phyloP scores from a whole-genome alignment of 108 stramenopile genomes.

The Bacterosira constricta region DNA sequence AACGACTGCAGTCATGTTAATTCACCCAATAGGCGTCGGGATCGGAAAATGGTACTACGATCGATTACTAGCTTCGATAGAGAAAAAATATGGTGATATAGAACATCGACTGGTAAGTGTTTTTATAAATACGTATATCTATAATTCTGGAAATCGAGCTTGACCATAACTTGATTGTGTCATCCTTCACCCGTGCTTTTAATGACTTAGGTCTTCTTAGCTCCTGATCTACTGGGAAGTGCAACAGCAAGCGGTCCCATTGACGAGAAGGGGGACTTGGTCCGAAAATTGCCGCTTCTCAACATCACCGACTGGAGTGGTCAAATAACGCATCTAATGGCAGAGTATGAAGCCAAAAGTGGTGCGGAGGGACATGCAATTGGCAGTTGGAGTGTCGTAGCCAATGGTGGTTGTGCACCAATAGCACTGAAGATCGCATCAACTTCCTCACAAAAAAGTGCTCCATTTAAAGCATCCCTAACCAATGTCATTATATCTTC shows the following conservation, averaged over 20 bases:
- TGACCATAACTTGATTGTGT: too few species aligned
- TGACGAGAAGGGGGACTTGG: neutral
- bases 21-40: slow-evolving; percentile 73
- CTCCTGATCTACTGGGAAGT: slow-evolving; percentile 62
- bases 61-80: slow-evolving; percentile 46
- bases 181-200: too few species aligned
- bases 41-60: slow-evolving; percentile 68
- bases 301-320: slow-evolving; percentile 61
- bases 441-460: slow-evolving; percentile 16
- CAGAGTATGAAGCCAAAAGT: slow-evolving; percentile 30
- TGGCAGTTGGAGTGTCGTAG: slow-evolving; percentile 50
- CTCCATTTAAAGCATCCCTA: slow-evolving; percentile 19
- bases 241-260: slow-evolving; percentile 52
- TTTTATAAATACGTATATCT: too few species aligned
- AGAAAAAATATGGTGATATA: neutral
- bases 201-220: too few species aligned
- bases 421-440: slow-evolving; percentile 59
- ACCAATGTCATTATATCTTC: slow-evolving; percentile 59
- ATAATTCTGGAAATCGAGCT: too few species aligned
- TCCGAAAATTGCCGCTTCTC: slow-evolving; percentile 46
- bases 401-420: slow-evolving; percentile 70
- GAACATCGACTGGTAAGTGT: slow-evolving; percentile 11
- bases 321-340: slow-evolving; percentile 54
- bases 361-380: slow-evolving; percentile 11
- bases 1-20: slow-evolving; percentile 52